phyloP scores from a whole-genome alignment of 176 grass and related monocot species.

The Aegilops umbellulata region DNA sequence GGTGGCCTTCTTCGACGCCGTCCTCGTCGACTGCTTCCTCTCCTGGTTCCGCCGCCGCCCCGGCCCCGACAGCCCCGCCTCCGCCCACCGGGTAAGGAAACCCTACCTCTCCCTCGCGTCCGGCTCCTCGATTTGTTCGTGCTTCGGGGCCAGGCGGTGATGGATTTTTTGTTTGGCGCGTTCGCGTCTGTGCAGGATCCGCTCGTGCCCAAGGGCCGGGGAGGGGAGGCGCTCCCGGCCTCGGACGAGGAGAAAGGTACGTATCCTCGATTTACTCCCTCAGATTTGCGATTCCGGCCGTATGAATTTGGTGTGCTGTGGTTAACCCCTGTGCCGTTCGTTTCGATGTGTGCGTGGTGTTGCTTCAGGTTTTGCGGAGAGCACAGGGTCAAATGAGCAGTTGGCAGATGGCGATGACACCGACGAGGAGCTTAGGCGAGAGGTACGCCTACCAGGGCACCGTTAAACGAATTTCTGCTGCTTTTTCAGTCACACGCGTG shows the following conservation, averaged over 20 bases:
- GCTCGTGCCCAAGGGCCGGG: conserved; percentile 15
- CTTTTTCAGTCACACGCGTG: too few species aligned
- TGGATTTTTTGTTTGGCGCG: not conserved
- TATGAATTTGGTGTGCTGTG: not conserved
- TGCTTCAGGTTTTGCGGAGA: conserved; percentile 15
- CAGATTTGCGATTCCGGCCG: not conserved
- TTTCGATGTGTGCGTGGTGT: not conserved
- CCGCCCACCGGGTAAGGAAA: conserved; percentile 3
- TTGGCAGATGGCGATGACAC: not conserved
- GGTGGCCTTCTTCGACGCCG: conserved; percentile 49
- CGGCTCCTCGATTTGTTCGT: too few species aligned
- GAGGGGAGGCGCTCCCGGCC: conserved; percentile 12
- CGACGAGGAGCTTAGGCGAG: conserved; percentile 30
- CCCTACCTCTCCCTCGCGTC: not conserved
- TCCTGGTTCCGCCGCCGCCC: conserved; percentile 42
- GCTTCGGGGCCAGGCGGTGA: not conserved
- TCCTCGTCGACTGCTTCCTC: conserved; percentile 47
- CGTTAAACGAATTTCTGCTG: too few species aligned
- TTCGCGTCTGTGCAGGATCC: conserved; percentile 24
- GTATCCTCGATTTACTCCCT: not conserved
- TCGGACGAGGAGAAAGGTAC: conserved; percentile 29
- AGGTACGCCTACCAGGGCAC: not conserved
- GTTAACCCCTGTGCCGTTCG: not conserved
- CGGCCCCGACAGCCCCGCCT: not conserved
- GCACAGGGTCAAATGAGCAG: not conserved